Base-by-base conservation (phyloP, 352 stramenopile species). In the Globisporangium iwayamae region DNA sequence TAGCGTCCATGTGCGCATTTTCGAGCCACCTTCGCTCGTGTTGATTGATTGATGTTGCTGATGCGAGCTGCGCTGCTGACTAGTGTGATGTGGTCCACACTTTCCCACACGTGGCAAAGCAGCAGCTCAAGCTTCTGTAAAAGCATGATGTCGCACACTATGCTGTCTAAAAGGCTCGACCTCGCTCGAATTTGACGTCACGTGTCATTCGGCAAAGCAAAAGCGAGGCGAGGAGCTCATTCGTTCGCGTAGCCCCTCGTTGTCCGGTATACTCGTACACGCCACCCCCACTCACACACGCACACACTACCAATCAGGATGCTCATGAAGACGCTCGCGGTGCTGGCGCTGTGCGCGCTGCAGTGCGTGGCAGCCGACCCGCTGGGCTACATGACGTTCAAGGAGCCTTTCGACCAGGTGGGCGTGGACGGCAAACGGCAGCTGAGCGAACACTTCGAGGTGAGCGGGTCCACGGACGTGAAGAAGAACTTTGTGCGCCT, bases 401-500 rank as follows among this genome's bases (percentile, higher is more conserved):
- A 62, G 53, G 75, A 82, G 69, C 84, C 83, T 61, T 94, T 80
- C 62, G 70, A 83, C n/a, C 71, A 76, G 41, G 72, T 92, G 20
- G 73, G 84, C 67, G 62, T 62, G 38, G 53, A 79, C 22, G 83
- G 83, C 50, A 71, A 76, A 45, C 83, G 85, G 28, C 63, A 85
- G 70, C 78, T 94, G 60, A 84, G 73, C 60, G 75, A 86, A 52
- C 51, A 74, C 56, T 78, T 90, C 38, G 54, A 70, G n/a, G 64
- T 73, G 36, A 81, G 83, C 48, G 85, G 85, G 28, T 75, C 73
- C 8, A 83, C 82, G 22, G 81, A 91, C 48, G 81, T 93, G 54
- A 90, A 89, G 71, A 87, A 87, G 64, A 91, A 87, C 69, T 93
- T 93, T 61, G 83, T 93, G 55, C 85, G 85, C 50, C 73, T 93